Base-by-base conservation (phyloP, 2,329 filamentous ascomycete species). In the Leptographium wingfieldii region DNA sequence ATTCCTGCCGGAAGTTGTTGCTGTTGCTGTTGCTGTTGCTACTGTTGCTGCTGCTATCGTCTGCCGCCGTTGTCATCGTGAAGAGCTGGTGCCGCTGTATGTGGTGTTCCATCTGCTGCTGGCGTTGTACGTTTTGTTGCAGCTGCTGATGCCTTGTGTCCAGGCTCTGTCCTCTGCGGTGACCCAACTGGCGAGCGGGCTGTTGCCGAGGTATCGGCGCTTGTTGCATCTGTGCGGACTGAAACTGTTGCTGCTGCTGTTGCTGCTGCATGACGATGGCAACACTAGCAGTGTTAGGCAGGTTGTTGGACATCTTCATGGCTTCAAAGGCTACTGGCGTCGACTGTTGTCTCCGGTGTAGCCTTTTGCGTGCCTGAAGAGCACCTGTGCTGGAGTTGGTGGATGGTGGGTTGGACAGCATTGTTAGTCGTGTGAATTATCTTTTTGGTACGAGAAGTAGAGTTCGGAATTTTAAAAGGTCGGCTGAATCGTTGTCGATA, bases 321-420 rank as follows among this genome's bases (percentile, higher is more conserved):
- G 84, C 83, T 72, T 92, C 88, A 75, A 89, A 88, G 72, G 81
- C 82, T 73, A 81, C 83, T 65, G 89, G 88, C 70, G 88, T 92
- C 69, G 91, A 96, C 70, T 89, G 86, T 78, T 95, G 90, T 76
- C 91, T 87, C 73, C 89, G 83, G 77, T 95, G 90, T 75, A 84
- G 81, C 76, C 83, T 83, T 73, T 85, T 83, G 73, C 85, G 85
- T 74, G 81, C 81, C 72, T 89, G 85, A 78, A 90, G 83, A 58
- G 64, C 64, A 55, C 63, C 64, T 49, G 56, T 33, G 62, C 43
- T 59, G 57, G 58, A 51, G 35, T 79, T 84, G 76, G 80, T 35
- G 83, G 70, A 82, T 77, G 75, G 77, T 76, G 71, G 79, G 62
- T 75, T 70, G 60, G 69, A 71, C 67, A 71, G 67, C 70, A 72